Percentiles rank a stretch among this genome's conserved stretches.
Evolutionary conservation across 768 basidiomycete genomes (phyloP).

Genomic region (Holtermanniella nyarrowii): DNA sequence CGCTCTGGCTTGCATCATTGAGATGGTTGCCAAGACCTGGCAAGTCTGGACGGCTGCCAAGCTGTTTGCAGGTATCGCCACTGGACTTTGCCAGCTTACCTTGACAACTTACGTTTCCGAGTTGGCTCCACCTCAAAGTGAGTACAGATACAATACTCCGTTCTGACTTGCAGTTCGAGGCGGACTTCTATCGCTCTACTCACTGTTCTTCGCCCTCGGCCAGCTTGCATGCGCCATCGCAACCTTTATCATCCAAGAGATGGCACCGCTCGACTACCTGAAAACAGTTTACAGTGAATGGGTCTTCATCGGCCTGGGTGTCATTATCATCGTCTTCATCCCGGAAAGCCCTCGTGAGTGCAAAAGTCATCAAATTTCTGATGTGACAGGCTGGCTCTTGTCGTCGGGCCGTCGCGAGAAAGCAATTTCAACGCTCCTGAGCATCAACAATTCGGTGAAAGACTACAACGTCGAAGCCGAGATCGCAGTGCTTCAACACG

Average conservation of each 20-base stretch:
- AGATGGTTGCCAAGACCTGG: conserved; percentile 3
- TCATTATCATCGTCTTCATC: too few relatives aligned
- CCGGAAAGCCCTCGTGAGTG: conserved; percentile 7
- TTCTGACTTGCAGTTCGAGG: conserved; percentile 1
- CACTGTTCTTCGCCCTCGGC: conserved; percentile 1
- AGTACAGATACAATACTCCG: conserved; percentile 2
- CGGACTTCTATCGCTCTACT: conserved; percentile 1
- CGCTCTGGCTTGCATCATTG: not conserved
- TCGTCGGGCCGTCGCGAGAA: not conserved
- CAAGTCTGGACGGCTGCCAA: conserved; percentile 5
- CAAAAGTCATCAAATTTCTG: too few relatives aligned
- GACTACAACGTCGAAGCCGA: conserved; percentile 7
- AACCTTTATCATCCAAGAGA: not conserved
- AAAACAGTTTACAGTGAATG: conserved; percentile 2
- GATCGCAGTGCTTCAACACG: not conserved
- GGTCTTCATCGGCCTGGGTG: conserved; percentile 4
- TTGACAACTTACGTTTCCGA: conserved; percentile 12
- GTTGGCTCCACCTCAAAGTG: conserved; percentile 2
- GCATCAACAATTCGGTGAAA: not conserved
- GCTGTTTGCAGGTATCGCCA: conserved; percentile 6
- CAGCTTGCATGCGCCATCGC: conserved; percentile 7
- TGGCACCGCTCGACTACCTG: not conserved
- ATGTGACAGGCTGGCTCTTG: too few relatives aligned
- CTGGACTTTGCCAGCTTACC: conserved; percentile 5
- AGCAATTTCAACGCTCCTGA: not conserved